These are phyloP conservation scores for Aeschynomene evenia DNA, from an alignment of 306 rosid species.

Conservation along the genomic window DNA sequence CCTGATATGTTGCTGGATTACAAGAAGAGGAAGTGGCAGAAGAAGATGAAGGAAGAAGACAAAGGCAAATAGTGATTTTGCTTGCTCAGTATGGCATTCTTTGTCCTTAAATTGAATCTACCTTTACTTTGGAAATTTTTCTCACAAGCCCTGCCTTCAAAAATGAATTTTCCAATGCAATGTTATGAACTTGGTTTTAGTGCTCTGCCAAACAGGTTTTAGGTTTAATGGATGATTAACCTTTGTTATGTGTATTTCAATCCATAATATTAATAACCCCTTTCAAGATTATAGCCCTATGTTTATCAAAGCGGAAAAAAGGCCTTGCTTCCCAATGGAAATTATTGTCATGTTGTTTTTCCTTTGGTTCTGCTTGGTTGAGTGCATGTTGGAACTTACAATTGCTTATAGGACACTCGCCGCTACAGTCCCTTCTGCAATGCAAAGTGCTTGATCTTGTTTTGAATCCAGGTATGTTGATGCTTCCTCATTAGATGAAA, in stretches of 20 bases:
- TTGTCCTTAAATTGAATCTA: background rate
- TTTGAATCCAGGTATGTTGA: background rate
- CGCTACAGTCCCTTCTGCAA: background rate
- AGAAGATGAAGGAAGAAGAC: conserved; percentile 97
- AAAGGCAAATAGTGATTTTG: conserved; percentile 47
- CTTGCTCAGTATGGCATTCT: background rate
- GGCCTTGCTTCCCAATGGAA: background rate
- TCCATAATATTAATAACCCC: conserved; percentile 21
- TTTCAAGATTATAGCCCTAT: conserved; percentile 8
- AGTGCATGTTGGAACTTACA: background rate
- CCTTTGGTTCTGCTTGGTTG: conserved; percentile 8
- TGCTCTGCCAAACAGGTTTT: background rate
- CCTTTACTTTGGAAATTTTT: conserved; percentile 4
- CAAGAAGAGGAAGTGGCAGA: conserved; percentile 89
- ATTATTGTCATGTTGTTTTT: background rate
- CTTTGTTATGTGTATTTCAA: conserved; percentile 18
- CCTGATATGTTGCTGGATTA: conserved; percentile 67
- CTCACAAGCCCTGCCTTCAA: background rate
- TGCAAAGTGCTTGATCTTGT: background rate
- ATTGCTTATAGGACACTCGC: background rate
- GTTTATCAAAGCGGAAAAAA: background rate
- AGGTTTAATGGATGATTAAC: conserved; percentile 8
- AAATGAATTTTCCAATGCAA: conserved; percentile 2
- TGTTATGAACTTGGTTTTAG: background rate
- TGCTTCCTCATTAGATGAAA: background rate